Evolutionary conservation across 345 rosid genomes (phyloP).

Genomic region (Hevea brasiliensis): DNA sequence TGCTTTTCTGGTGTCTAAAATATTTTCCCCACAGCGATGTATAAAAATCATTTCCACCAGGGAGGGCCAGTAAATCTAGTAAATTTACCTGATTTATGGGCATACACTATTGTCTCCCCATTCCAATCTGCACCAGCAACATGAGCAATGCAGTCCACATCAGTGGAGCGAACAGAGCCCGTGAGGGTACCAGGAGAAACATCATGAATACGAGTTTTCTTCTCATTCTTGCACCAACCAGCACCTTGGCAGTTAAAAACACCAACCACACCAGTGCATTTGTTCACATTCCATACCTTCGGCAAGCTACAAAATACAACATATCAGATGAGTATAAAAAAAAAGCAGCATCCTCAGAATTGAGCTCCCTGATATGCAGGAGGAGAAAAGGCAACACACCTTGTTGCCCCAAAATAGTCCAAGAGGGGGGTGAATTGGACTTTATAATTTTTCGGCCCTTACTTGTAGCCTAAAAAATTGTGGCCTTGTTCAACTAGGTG

Average conservation of each 20-base stretch:
- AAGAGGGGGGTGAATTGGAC: too few relatives aligned
- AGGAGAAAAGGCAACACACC: constrained; percentile 34
- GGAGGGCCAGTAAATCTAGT: not conserved
- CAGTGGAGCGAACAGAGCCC: constrained; percentile 56
- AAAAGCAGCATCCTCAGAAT: not conserved
- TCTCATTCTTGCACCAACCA: constrained; percentile 84
- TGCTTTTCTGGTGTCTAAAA: not conserved
- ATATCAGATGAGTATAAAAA: not conserved
- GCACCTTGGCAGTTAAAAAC: constrained; percentile 99
- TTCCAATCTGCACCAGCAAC: constrained; percentile 77
- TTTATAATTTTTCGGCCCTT: too few relatives aligned
- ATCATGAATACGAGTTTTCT: constrained; percentile 86
- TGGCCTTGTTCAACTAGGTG: too few relatives aligned
- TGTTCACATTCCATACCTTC: constrained; percentile 91
- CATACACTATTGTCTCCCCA: constrained; percentile 70
- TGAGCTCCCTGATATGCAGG: not conserved
- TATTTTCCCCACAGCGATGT: not conserved
- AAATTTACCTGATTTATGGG: constrained; percentile 66
- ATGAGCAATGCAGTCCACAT: constrained; percentile 68
- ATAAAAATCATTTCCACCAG: not conserved
- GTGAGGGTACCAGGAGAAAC: constrained; percentile 82
- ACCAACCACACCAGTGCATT: constrained; percentile 79
- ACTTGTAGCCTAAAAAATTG: too few relatives aligned
- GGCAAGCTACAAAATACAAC: constrained; percentile 54
- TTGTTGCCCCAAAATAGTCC: too few relatives aligned